phyloP scores from a whole-genome alignment of 2,329 filamentous ascomycete genomes.

The Alternaria gaisen region DNA sequence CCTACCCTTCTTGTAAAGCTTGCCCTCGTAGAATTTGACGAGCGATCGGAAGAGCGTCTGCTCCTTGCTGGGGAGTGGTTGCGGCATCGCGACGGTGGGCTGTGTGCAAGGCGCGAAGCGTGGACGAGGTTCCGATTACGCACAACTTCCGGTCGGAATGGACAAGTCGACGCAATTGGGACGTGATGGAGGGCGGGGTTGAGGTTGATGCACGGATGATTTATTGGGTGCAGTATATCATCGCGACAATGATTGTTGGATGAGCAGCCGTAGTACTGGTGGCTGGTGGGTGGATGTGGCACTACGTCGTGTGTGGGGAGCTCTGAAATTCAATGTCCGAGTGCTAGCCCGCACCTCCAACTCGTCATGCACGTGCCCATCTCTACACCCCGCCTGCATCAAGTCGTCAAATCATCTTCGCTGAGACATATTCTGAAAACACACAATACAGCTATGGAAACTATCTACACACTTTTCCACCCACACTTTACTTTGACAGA shows the following conservation, averaged over 20 bases:
- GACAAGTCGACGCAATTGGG: conserved; percentile 10
- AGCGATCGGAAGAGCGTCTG: conserved; percentile 92
- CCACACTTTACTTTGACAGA: conserved; percentile 18
- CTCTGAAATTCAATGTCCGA: conserved; percentile 43
- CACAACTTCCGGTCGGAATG: conserved; percentile 24
- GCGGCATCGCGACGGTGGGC: conserved; percentile 65
- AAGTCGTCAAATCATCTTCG: background rate
- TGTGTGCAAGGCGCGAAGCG: conserved; percentile 15
- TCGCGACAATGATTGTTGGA: conserved; percentile 16
- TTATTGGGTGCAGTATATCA: conserved; percentile 19
- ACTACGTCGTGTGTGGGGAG: conserved; percentile 43
- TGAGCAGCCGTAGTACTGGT: conserved; percentile 12
- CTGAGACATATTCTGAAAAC: background rate
- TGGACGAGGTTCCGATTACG: conserved; percentile 19
- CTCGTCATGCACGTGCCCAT: conserved; percentile 30
- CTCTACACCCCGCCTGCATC: conserved; percentile 7
- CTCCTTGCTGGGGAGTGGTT: conserved; percentile 85
- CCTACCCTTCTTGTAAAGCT: conserved; percentile 90
- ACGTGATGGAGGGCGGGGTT: background rate
- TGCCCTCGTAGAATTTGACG: conserved; percentile 95
- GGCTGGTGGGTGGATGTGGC: conserved; percentile 20
- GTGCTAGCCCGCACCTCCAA: conserved; percentile 21
- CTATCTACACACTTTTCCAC: background rate
- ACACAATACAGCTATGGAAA: background rate
- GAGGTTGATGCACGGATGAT: conserved; percentile 7